Percentiles rank a stretch among this genome's conserved stretches.
These are phyloP conservation scores for Torulaspora delbrueckii DNA, from an alignment of 805 yeast species.

Conservation along the genomic window DNA sequence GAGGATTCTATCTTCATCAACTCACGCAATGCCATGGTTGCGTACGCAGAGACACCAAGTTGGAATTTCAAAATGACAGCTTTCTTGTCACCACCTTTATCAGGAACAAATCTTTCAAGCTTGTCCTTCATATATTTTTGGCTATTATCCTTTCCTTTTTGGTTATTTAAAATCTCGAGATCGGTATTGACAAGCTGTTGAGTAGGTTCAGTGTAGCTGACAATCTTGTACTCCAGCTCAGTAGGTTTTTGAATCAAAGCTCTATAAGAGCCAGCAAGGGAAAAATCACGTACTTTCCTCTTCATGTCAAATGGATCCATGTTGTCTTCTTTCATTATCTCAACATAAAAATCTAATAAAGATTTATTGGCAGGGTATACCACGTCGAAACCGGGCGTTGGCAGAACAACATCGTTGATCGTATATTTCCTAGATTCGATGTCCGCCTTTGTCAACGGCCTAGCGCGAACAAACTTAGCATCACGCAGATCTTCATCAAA, in stretches of 20 bases:
- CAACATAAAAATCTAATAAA: constrained; percentile 57
- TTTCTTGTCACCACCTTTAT: constrained; percentile 43
- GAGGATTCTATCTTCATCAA: constrained; percentile 74
- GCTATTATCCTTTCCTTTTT: constrained; percentile 32
- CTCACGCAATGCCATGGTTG: constrained; percentile 96
- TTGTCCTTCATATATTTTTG: constrained; percentile 32
- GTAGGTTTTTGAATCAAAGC: constrained; percentile 61
- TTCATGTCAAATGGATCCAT: constrained; percentile 83
- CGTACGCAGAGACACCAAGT: constrained; percentile 83
- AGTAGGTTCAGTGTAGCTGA: constrained; percentile 57
- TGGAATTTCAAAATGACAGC: constrained; percentile 76
- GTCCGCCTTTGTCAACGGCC: constrained; percentile 72
- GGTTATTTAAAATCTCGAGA: constrained; percentile 47
- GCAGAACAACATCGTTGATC: constrained; percentile 81
- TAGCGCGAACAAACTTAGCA: constrained; percentile 57
- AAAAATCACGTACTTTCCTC: constrained; percentile 80
- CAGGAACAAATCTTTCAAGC: constrained; percentile 33
- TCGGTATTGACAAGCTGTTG: constrained; percentile 80
- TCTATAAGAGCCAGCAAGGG: constrained; percentile 88
- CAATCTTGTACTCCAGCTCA: constrained; percentile 54
- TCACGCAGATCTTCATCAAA: constrained; percentile 68
- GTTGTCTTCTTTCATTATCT: constrained; percentile 72
- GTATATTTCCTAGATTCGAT: constrained; percentile 51
- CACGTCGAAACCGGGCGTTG: constrained; percentile 97
- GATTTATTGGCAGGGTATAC: constrained; percentile 68